These are phyloP conservation scores for Colletotrichum limetticola DNA, from an alignment of 2,329 filamentous ascomycete species.

Conservation along the genomic window DNA sequence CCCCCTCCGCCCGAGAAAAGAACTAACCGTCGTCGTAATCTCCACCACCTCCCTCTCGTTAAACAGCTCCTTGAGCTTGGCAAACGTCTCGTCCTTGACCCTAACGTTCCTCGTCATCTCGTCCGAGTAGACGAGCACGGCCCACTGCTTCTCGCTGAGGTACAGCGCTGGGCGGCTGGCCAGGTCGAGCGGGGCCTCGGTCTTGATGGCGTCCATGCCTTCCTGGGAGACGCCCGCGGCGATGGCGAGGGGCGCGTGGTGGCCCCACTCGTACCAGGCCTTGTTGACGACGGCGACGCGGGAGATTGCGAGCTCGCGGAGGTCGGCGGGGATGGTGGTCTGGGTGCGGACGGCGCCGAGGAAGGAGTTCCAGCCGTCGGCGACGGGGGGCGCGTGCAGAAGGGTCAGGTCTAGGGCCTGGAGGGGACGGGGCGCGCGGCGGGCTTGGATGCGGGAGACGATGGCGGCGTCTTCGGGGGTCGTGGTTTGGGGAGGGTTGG, in stretches of 20 bases:
- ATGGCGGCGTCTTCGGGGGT: slow-evolving; percentile 64
- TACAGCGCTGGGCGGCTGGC: slow-evolving; percentile 44
- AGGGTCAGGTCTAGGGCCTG: slow-evolving; percentile 81
- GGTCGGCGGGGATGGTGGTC: slow-evolving; percentile 59
- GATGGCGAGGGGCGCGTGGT: slow-evolving; percentile 77
- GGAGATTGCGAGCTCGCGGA: slow-evolving; percentile 84
- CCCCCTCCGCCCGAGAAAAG: background rate
- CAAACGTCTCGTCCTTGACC: slow-evolving; percentile 77
- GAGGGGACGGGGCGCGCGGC: slow-evolving; percentile 75
- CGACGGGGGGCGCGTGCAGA: slow-evolving; percentile 78
- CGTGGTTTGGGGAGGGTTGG: slow-evolving; percentile 59
- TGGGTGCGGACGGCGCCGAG: slow-evolving; percentile 71
- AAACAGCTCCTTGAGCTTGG: slow-evolving; percentile 68
- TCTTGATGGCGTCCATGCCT: slow-evolving; percentile 58
- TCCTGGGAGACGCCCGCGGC: slow-evolving; percentile 66
- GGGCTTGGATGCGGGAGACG: slow-evolving; percentile 71
- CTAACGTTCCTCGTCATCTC: slow-evolving; percentile 83
- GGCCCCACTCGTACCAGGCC: slow-evolving; percentile 87
- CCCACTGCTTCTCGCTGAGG: slow-evolving; percentile 71
- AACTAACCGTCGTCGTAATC: slow-evolving; percentile 76
- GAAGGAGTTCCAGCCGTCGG: slow-evolving; percentile 80
- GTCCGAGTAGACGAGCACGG: slow-evolving; percentile 79
- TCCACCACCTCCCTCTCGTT: slow-evolving; percentile 81
- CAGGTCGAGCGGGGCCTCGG: slow-evolving; percentile 40
- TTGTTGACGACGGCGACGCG: slow-evolving; percentile 83